A percentile compares a stretch with the other conserved stretches of the same genome.
These are phyloP conservation scores for Viridothelium virens DNA, from an alignment of 495 filamentous ascomycete species.

Conservation along the genomic window DNA sequence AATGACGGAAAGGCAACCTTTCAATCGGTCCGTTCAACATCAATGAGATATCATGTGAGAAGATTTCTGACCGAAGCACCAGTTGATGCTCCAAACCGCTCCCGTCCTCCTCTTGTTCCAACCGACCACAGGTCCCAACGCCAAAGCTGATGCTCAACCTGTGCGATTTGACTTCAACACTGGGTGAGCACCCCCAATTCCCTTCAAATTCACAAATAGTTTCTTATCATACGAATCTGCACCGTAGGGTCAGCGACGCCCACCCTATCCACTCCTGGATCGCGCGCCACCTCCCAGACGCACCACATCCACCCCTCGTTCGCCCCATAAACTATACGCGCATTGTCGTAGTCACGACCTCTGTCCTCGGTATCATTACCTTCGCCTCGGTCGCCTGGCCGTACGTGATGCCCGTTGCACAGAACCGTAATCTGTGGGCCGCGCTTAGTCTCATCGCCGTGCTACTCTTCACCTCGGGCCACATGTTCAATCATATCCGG, in stretches of 20 bases:
- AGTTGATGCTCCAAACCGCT: conserved; percentile 93
- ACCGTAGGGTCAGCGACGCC: conserved; percentile 57
- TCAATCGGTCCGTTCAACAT: conserved; percentile 57
- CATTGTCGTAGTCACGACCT: conserved; percentile 58
- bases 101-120: conserved; percentile 84
- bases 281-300: conserved; percentile 62
- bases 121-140: conserved; percentile 77
- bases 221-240: not conserved
- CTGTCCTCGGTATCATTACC: conserved; percentile 58
- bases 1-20: conserved; percentile 76
- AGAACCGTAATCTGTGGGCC: conserved; percentile 90
- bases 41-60: not conserved
- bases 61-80: conserved; percentile 16
- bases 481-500: conserved; percentile 99
- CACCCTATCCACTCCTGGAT: conserved; percentile 76
- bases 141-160: conserved; percentile 60
- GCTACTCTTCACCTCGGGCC: conserved; percentile 88
- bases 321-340: conserved; percentile 83
- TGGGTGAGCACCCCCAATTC: conserved; percentile 48
- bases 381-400: conserved; percentile 68
- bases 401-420: conserved; percentile 75
- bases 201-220: not conserved
- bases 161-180: conserved; percentile 74
- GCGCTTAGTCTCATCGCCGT: conserved; percentile 82
- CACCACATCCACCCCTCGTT: conserved; percentile 63